Conservation (phyloP, 768 basidiomycete genomes). For the Harrya chromipes region DNA sequence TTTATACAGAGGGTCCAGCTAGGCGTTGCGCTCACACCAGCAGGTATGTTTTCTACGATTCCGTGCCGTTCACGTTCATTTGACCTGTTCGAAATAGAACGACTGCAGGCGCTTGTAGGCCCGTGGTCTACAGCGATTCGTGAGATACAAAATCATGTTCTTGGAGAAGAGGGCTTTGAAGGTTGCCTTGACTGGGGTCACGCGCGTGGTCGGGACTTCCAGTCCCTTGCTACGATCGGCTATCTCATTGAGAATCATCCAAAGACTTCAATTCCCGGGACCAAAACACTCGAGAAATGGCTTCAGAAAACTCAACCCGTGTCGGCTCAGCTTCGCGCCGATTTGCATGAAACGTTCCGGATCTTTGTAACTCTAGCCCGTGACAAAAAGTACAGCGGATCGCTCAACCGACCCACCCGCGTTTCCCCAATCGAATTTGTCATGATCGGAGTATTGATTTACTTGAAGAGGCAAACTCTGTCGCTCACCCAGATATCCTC, state of each 20-base stretch:
- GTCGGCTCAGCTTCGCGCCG: conserved; percentile 23
- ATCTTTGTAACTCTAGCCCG: conserved; percentile 35
- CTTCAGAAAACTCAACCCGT: conserved; percentile 29
- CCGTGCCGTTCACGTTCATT: not conserved
- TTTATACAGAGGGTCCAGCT: conserved; percentile 45
- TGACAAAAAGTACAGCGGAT: conserved; percentile 29
- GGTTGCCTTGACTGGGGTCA: conserved; percentile 42
- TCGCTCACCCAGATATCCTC: conserved; percentile 42
- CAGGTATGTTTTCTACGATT: conserved; percentile 33
- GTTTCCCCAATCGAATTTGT: conserved; percentile 46
- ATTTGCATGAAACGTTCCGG: conserved; percentile 32
- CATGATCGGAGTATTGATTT: conserved; percentile 42
- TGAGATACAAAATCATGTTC: conserved; percentile 36
- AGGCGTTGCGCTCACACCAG: conserved; percentile 48
- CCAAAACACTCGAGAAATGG: conserved; percentile 37
- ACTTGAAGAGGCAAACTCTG: conserved; percentile 30
- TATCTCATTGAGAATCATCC: conserved; percentile 33
- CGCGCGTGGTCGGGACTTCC: conserved; percentile 46
- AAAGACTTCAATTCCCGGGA: conserved; percentile 22
- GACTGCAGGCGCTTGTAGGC: conserved; percentile 48
- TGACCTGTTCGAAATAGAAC: conserved; percentile 34
- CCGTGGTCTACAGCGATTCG: conserved; percentile 43
- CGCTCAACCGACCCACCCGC: conserved; percentile 34
- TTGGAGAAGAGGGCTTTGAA: conserved; percentile 35
- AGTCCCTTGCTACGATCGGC: conserved; percentile 38